Percentiles rank a stretch among this genome's conserved stretches.
Evolutionary conservation across 1,284 basidiomycete genomes (phyloP).

Genomic region (Ceratobasidium sp.): DNA sequence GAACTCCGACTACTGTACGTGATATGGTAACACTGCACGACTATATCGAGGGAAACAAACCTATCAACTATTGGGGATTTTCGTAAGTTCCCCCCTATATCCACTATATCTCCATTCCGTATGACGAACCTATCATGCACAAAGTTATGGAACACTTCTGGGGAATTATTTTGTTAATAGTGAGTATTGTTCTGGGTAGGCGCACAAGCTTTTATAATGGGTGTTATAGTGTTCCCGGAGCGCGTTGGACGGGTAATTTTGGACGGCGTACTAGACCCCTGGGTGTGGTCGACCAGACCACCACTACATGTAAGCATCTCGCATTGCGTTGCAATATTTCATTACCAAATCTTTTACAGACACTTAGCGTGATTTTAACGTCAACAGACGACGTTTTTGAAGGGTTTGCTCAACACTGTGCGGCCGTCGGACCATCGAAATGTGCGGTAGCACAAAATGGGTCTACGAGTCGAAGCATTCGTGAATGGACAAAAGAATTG

Average conservation of each 20-base stretch:
- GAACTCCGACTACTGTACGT: background rate
- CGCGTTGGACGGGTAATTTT: conserved; percentile 33
- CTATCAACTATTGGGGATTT: conserved; percentile 42
- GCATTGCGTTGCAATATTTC: background rate
- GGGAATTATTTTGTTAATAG: conserved; percentile 46
- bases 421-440: conserved; percentile 16
- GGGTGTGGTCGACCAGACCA: background rate
- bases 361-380: background rate
- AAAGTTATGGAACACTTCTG: conserved; percentile 48
- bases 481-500: background rate
- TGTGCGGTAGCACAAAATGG: conserved; percentile 31
- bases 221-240: conserved; percentile 8
- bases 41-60: background rate
- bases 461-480: background rate
- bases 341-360: background rate
- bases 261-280: conserved; percentile 27
- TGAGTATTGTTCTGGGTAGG: background rate
- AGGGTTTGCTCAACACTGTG: conserved; percentile 4
- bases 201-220: background rate
- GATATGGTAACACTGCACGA: conserved; percentile 41
- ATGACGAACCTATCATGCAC: background rate
- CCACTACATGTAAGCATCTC: conserved; percentile 7
- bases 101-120: background rate
- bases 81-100: conserved; percentile 29
- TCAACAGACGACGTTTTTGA: conserved; percentile 11